These are phyloP conservation scores for Phaeomoniella chlamydospora DNA, from an alignment of 2,329 filamentous ascomycete genomes.

Conservation along the genomic window DNA sequence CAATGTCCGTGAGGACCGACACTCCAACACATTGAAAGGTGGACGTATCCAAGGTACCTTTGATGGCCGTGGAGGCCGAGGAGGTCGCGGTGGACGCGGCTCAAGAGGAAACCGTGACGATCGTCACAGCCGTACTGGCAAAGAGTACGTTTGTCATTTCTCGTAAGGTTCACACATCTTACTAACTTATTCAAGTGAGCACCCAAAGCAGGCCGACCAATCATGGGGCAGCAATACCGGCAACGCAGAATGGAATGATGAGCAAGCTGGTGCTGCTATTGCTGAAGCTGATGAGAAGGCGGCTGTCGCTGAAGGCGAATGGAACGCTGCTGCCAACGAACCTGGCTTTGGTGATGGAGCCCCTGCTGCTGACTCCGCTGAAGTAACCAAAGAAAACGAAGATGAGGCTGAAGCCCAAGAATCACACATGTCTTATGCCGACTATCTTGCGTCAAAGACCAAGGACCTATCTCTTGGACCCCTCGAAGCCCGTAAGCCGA, in stretches of 20 bases:
- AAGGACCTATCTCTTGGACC: conserved; percentile 59
- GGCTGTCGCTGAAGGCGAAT: conserved; percentile 32
- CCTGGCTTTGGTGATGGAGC: conserved; percentile 6
- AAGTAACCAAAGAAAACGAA: conserved; percentile 14
- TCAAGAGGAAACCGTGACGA: conserved; percentile 37
- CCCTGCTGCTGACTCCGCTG: conserved; percentile 6
- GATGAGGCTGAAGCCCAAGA: conserved; percentile 53
- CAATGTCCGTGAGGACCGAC: conserved; percentile 34
- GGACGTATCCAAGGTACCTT: conserved; percentile 11
- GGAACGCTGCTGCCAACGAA: conserved; percentile 15
- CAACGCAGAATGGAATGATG: conserved; percentile 73
- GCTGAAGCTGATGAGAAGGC: conserved; percentile 69
- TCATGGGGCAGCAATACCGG: conserved; percentile 80
- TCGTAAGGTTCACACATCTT: conserved; percentile 4
- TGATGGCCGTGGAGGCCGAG: conserved; percentile 32
- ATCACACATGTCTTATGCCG: conserved; percentile 77
- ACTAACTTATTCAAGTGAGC: conserved; percentile 20
- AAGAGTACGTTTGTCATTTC: conserved; percentile 33
- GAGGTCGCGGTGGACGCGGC: conserved; percentile 49
- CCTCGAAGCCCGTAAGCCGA: conserved; percentile 70
- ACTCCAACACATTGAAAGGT: conserved; percentile 22
- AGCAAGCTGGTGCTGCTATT: conserved; percentile 80
- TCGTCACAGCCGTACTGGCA: conserved; percentile 47
- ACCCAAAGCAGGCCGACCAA: conserved; percentile 47
- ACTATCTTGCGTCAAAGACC: conserved; percentile 67